Percentiles rank a stretch among this genome's conserved stretches.
Evolutionary conservation across 2,329 filamentous ascomycete genomes (phyloP).

Genomic region (Coleophoma crateriformis): DNA sequence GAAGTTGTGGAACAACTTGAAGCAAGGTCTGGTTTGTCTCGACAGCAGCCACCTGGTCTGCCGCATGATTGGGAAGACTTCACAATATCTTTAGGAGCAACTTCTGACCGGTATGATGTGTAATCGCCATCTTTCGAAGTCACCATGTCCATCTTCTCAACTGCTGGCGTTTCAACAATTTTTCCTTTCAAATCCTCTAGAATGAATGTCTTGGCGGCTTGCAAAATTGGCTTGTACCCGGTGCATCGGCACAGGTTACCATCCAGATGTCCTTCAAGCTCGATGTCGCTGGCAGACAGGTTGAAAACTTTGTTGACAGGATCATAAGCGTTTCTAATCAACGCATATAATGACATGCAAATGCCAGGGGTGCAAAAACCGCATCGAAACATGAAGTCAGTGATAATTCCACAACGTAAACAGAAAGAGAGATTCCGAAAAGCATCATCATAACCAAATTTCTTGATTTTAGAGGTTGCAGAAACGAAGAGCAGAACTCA

Average conservation of each 20-base stretch:
- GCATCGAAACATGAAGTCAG: constrained; percentile 9
- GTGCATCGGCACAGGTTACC: constrained; percentile 93
- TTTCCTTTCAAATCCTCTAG: constrained; percentile 29
- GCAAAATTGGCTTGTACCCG: constrained; percentile 85
- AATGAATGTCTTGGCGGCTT: constrained; percentile 87
- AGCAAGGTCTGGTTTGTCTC: constrained; percentile 55
- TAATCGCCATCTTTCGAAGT: constrained; percentile 6
- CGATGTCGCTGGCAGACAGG: constrained; percentile 67
- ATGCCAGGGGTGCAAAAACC: constrained; percentile 91
- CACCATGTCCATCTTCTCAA: constrained; percentile 43
- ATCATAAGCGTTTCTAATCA: constrained; percentile 74
- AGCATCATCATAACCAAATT: too few relatives aligned
- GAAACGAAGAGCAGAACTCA: constrained; percentile 35
- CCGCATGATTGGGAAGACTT: constrained; percentile 14
- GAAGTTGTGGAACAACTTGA: constrained; percentile 62
- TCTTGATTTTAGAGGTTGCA: too few relatives aligned
- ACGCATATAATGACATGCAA: constrained; percentile 91
- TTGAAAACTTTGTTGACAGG: constrained; percentile 36
- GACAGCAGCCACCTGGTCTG: constrained; percentile 58
- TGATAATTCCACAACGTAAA: neutral
- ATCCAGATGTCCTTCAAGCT: constrained; percentile 76
- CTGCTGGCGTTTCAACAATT: constrained; percentile 58
- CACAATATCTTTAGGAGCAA: constrained; percentile 3
- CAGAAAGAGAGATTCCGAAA: too few relatives aligned
- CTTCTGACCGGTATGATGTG: constrained; percentile 15